Evolutionary conservation across 2,329 filamentous ascomycete species (phyloP), one percentile per base, ranked within the genome.

Genomic region (Metarhizium sp.): DNA sequence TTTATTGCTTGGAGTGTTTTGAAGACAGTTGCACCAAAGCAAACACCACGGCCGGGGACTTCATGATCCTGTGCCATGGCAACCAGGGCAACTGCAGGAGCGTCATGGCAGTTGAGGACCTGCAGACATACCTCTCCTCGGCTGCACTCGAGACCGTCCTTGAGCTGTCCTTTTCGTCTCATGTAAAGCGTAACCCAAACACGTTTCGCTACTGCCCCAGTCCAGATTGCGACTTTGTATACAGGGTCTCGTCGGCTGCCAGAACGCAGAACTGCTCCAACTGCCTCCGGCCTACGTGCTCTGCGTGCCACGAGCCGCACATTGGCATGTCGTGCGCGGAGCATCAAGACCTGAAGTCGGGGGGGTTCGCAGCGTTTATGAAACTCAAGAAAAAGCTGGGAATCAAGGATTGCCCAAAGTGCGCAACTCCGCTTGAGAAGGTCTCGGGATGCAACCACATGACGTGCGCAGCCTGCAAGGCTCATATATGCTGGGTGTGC

Each of bases 401-500:
- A 0, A 69, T 74, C 13, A 70, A 73, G 51, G 63, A 71, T 47
- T 78, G 76, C 42, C 74, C 72, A 0, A 61, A 59, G 14, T 77
- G 76, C 58, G 62, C 60, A 16, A 70, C 67, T 2, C 53, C 67
- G 2, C 70, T 78, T 2, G 69, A 76, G 57, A 78, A 78, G 65
- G 62, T 54, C 0, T 63, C 64, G 0, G 77, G 76, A 0, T 80
- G 77, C 57, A 71, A 78, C 58, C 75, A 79, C 59, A 74, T 79
- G 57, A 60, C 57, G 0, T 79, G 78, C 56, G 45, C 32, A 1
- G 60, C 57, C 0, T 80, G 77, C 55, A 58, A 63, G 2, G 59
- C 66, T 1, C 73, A 78, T 55, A 75, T 78, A 34, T 80, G 76
- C 57, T 80, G 75, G 75, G 64, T 71, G 3, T 80, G 77, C 56